Conservation (phyloP, 2,329 filamentous ascomycete species). For the Monosporascus ibericus region DNA sequence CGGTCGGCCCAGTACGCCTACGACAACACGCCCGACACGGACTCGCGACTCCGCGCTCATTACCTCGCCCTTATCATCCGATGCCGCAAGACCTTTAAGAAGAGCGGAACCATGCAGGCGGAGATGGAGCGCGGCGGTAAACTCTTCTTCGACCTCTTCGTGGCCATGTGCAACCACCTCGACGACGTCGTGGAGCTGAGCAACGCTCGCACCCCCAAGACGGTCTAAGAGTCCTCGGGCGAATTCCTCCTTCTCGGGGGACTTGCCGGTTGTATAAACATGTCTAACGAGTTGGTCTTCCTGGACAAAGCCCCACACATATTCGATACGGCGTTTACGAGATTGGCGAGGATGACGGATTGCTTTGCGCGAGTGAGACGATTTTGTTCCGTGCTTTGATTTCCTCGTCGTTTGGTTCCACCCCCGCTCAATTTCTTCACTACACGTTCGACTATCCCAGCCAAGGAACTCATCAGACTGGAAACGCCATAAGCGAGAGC, state of each 20-base stretch:
- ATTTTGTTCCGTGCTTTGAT: slow-evolving; percentile 14
- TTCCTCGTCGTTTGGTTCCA: slow-evolving; percentile 29
- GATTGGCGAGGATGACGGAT: background rate
- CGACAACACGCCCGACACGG: slow-evolving; percentile 86
- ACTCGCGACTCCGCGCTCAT: slow-evolving; percentile 89
- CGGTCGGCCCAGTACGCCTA: slow-evolving; percentile 93
- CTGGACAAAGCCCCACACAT: background rate
- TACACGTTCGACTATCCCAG: slow-evolving; percentile 21
- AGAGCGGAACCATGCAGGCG: slow-evolving; percentile 96
- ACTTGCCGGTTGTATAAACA: slow-evolving; percentile 14
- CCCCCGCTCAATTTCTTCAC: slow-evolving; percentile 26
- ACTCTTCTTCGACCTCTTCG: slow-evolving; percentile 97
- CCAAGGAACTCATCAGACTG: slow-evolving; percentile 42
- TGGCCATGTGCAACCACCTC: slow-evolving; percentile 96
- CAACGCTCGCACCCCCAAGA: slow-evolving; percentile 57
- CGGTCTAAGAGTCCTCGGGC: slow-evolving; percentile 37
- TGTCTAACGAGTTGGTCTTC: slow-evolving; percentile 5
- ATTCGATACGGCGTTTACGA: slow-evolving; percentile 10
- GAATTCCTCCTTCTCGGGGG: slow-evolving; percentile 6
- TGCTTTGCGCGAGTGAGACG: background rate
- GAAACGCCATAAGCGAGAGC: slow-evolving; percentile 41
- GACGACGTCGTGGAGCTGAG: slow-evolving; percentile 89
- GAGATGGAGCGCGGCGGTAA: slow-evolving; percentile 95
- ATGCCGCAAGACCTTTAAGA: slow-evolving; percentile 95
- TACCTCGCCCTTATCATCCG: slow-evolving; percentile 97